Conservation (phyloP, 1,284 basidiomycete genomes). For the Naganishia sp. region DNA sequence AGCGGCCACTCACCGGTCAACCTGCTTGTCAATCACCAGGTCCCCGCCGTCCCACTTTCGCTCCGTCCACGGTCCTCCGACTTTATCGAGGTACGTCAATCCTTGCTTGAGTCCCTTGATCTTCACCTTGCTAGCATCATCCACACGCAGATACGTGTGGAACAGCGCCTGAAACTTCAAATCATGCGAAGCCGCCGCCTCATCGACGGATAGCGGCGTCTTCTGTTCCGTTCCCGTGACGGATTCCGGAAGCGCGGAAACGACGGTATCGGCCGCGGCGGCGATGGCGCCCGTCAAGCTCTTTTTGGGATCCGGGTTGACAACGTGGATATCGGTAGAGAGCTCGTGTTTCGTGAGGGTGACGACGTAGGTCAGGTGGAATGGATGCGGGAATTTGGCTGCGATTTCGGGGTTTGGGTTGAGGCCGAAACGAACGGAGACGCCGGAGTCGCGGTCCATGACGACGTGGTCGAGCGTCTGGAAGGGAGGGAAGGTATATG, state of each 20-base stretch:
- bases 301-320: slow-evolving; percentile 62
- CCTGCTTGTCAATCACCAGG: slow-evolving; percentile 39
- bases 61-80: slow-evolving; percentile 38
- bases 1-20: slow-evolving; percentile 43
- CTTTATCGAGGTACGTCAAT: slow-evolving; percentile 72
- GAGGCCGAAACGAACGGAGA: slow-evolving; percentile 71
- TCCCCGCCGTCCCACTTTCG: slow-evolving; percentile 42
- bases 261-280: slow-evolving; percentile 28
- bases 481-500: neutral
- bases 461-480: slow-evolving; percentile 62
- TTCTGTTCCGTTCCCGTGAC: slow-evolving; percentile 1
- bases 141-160: slow-evolving; percentile 79
- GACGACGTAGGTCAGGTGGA: slow-evolving; percentile 73
- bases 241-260: slow-evolving; percentile 26
- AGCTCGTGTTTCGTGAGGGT: slow-evolving; percentile 73
- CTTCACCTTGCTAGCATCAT: slow-evolving; percentile 55
- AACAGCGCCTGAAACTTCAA: slow-evolving; percentile 84
- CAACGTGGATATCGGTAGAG: slow-evolving; percentile 74
- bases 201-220: neutral
- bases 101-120: slow-evolving; percentile 56
- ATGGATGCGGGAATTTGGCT: slow-evolving; percentile 63
- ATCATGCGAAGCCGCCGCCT: slow-evolving; percentile 35
- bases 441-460: slow-evolving; percentile 68
- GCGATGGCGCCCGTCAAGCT: slow-evolving; percentile 47
- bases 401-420: slow-evolving; percentile 63